Evolutionary conservation across 306 rosid genomes (phyloP).

Genomic region (Lathyrus sativus): DNA sequence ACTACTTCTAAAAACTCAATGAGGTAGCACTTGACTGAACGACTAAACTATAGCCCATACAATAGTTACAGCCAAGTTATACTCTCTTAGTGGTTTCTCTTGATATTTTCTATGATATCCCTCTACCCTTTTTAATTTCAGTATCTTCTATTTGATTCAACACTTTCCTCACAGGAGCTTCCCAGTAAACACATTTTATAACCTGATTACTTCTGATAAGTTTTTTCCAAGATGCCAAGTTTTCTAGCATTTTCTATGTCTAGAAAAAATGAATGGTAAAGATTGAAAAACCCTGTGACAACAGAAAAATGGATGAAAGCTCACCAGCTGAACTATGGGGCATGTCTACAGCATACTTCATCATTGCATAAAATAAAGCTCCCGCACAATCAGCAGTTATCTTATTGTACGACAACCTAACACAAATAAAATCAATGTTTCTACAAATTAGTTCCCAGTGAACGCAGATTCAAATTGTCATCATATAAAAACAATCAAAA

Average conservation of each 20-base stretch:
- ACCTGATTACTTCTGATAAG: not conserved
- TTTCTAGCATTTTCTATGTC: constrained; percentile 21
- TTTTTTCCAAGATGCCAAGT: not conserved
- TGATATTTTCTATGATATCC: not conserved
- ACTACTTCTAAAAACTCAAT: too few relatives aligned
- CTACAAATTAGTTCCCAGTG: constrained; percentile 22
- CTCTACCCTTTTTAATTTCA: not conserved
- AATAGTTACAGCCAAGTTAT: not conserved
- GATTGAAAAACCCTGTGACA: constrained; percentile 4
- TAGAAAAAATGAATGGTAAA: constrained; percentile 6
- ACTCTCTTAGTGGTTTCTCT: not conserved
- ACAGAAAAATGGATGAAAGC: constrained; percentile 29
- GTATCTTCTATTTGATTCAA: not conserved
- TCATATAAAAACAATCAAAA: constrained; percentile 28
- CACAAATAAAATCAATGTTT: constrained; percentile 23
- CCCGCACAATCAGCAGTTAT: constrained; percentile 87
- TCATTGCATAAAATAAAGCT: constrained; percentile 83
- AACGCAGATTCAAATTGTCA: constrained; percentile 30
- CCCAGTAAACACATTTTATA: not conserved
- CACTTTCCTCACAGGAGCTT: not conserved
- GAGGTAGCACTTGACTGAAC: not conserved
- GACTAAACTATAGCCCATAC: not conserved
- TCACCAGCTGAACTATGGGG: constrained; percentile 70
- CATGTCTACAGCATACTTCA: constrained; percentile 67
- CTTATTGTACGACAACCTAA: constrained; percentile 87